Conservation (phyloP, 2,329 filamentous ascomycete genomes). For the Pyrenophora seminiperda region DNA sequence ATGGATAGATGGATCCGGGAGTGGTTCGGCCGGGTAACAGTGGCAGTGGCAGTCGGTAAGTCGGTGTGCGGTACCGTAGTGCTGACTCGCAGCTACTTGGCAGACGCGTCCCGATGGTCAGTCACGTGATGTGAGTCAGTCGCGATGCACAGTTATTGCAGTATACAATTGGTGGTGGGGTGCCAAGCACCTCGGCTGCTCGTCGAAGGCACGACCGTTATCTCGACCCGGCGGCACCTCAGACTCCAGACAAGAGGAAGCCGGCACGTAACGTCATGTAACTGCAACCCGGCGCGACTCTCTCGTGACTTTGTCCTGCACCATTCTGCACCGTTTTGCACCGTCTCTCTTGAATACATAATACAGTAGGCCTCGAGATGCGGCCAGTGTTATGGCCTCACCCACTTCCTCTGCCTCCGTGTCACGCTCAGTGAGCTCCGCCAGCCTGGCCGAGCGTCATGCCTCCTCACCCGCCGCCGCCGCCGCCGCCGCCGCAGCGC, state of each 20-base stretch:
- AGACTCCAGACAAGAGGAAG: too few relatives aligned
- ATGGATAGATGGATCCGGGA: background rate
- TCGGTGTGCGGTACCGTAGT: too few relatives aligned
- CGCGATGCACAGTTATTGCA: too few relatives aligned
- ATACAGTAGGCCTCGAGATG: slow-evolving; percentile 26
- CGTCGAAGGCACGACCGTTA: slow-evolving; percentile 22
- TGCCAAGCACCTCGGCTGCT: slow-evolving; percentile 22
- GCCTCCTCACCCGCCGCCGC: slow-evolving; percentile 21
- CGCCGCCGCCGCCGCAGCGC: slow-evolving; percentile 10
- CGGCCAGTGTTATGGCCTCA: slow-evolving; percentile 34
- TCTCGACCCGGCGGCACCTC: slow-evolving; percentile 15
- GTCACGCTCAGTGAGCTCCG: slow-evolving; percentile 40
- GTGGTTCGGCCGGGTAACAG: too few relatives aligned
- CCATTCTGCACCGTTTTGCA: slow-evolving; percentile 2
- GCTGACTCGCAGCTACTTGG: too few relatives aligned
- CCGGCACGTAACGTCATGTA: slow-evolving; percentile 14
- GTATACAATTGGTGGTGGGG: slow-evolving; percentile 1
- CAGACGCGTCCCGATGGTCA: background rate
- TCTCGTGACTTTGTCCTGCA: too few relatives aligned
- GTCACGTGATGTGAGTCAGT: too few relatives aligned
- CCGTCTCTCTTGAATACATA: too few relatives aligned
- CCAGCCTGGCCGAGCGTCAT: slow-evolving; percentile 27
- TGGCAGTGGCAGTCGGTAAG: too few relatives aligned
- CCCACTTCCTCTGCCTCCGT: slow-evolving; percentile 27
- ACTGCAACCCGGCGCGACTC: slow-evolving; percentile 12